A percentile compares a stretch with the other conserved stretches of the same genome.
Evolutionary conservation across 306 rosid genomes (phyloP).

Genomic region (Quillaja saponaria): DNA sequence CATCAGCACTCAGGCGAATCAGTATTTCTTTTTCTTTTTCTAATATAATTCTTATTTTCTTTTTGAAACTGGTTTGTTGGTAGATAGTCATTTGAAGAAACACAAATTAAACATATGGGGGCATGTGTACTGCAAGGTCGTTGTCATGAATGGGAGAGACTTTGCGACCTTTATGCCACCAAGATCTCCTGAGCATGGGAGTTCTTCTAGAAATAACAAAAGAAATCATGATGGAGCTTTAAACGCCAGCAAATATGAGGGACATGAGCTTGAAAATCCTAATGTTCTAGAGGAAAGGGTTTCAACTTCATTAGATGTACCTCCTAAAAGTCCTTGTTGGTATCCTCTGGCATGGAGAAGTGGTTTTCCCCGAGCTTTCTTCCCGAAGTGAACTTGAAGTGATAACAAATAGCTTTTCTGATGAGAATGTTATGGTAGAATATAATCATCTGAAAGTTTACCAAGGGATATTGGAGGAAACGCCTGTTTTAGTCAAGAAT

Average conservation of each 20-base stretch:
- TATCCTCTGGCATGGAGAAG: conserved; percentile 33
- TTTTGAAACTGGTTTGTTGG: neutral
- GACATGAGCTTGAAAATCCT: too few relatives aligned
- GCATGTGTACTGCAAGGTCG: conserved; percentile 27
- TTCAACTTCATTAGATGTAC: neutral
- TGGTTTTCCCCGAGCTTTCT: conserved; percentile 28
- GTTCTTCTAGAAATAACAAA: too few relatives aligned
- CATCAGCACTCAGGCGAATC: neutral
- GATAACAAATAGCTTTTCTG: conserved; percentile 25
- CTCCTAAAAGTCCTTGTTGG: conserved; percentile 24
- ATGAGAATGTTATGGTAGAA: neutral
- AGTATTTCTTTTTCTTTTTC: neutral
- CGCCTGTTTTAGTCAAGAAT: conserved; percentile 10
- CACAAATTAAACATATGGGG: neutral
- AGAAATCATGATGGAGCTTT: neutral
- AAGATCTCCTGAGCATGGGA: neutral
- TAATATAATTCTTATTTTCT: neutral
- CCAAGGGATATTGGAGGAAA: conserved; percentile 29
- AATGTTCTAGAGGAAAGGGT: neutral
- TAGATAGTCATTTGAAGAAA: conserved; percentile 23
- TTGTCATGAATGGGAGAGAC: conserved; percentile 19
- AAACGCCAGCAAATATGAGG: neutral
- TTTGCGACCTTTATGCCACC: conserved; percentile 5
- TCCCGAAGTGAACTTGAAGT: conserved; percentile 15
- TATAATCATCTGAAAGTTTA: neutral